Conservation (phyloP, 345 rosid species). For the Pugionium dolabratum region DNA sequence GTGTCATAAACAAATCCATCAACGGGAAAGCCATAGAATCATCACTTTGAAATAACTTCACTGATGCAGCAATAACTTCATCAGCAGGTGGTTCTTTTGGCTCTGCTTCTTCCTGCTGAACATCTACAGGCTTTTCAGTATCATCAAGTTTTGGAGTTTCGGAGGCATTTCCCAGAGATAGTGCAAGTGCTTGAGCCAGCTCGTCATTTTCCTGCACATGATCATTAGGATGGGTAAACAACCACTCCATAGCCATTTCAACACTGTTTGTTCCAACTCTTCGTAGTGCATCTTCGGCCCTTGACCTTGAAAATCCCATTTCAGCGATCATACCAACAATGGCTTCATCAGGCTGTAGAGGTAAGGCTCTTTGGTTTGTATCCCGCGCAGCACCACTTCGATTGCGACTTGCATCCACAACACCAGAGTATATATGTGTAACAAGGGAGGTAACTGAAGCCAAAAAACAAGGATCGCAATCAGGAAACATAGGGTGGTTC, state of each 20-base stretch:
- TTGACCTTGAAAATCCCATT: conserved; percentile 97
- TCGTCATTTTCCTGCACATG: conserved; percentile 98
- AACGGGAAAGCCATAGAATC: conserved; percentile 76
- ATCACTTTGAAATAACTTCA: conserved; percentile 74
- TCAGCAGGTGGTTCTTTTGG: conserved; percentile 78
- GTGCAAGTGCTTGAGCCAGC: conserved; percentile 91
- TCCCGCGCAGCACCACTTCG: conserved; percentile 65
- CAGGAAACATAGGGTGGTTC: conserved; percentile 82
- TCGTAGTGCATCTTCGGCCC: conserved; percentile 93
- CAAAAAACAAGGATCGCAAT: conserved; percentile 71
- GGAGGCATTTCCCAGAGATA: conserved; percentile 92
- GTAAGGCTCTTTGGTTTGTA: conserved; percentile 66
- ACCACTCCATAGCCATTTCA: conserved; percentile 98
- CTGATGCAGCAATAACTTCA: conserved; percentile 76
- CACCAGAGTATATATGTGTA: conserved; percentile 81
- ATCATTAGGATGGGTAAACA: conserved; percentile 81
- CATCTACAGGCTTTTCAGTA: conserved; percentile 67
- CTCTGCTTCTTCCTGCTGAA: conserved; percentile 50
- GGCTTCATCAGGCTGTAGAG: conserved; percentile 91
- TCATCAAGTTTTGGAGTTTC: conserved; percentile 73
- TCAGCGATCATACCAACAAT: conserved; percentile 85
- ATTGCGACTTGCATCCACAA: conserved; percentile 78
- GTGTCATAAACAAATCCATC: conserved; percentile 83
- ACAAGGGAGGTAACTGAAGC: conserved; percentile 76
- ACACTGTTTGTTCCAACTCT: conserved; percentile 95